Conservation (phyloP, 768 basidiomycete species). For the Daedaleopsis sinensis region DNA sequence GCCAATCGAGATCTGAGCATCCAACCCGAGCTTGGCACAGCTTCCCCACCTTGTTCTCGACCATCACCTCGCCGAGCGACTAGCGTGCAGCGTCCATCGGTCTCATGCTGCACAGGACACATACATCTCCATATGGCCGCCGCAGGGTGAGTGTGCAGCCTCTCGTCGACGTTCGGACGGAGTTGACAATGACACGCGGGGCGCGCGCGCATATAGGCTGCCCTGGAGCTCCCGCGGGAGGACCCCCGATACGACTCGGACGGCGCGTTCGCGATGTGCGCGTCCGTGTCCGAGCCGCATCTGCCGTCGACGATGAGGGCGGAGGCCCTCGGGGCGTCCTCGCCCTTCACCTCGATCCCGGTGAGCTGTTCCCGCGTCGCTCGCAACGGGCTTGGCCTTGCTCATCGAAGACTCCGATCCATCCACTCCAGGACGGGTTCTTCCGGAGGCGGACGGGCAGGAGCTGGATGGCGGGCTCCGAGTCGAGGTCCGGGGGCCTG, state of each 20-base stretch:
- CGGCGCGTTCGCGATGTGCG: not conserved
- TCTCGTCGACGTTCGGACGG: no score
- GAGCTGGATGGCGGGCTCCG: not conserved
- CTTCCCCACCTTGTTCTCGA: not conserved
- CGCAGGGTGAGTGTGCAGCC: not conserved
- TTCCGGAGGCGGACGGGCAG: not conserved
- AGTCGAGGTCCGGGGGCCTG: not conserved
- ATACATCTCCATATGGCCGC: not conserved
- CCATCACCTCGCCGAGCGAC: not conserved
- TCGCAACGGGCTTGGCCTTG: no score
- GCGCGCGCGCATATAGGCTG: not conserved
- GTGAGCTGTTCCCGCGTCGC: not conserved
- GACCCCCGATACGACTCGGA: not conserved
- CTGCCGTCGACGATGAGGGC: not conserved
- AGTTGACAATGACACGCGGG: not conserved
- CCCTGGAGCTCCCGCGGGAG: not conserved
- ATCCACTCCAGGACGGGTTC: not conserved
- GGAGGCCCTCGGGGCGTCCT: not conserved
- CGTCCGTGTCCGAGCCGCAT: not conserved
- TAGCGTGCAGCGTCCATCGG: not conserved
- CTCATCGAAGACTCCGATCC: not conserved
- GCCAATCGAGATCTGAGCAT: not conserved
- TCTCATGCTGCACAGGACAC: not conserved
- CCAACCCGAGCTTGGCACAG: not conserved
- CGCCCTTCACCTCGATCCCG: constrained; percentile 3